Base-by-base conservation (phyloP, 2,329 filamentous ascomycete genomes). In the Aspergillus ochraceus region DNA sequence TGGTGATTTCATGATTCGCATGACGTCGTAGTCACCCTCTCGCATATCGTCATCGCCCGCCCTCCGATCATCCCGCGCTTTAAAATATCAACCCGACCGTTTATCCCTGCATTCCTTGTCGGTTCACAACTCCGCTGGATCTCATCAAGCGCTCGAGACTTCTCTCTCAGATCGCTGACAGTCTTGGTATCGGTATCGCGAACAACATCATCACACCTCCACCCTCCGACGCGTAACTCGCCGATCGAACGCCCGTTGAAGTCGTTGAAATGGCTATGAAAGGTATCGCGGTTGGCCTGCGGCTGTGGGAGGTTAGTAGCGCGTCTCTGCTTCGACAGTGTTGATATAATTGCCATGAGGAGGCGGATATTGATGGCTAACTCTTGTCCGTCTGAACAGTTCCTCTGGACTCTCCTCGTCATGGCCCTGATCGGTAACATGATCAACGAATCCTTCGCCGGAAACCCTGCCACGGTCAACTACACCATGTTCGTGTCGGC, bases 381-480 rank as follows among this genome's bases (percentile, higher is more conserved):
- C 54, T 52, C 22, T 11, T n/a, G 17, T 49, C 11, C 4, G 8
- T 46, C 14, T 2, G 4, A 14, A 19, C 42, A 88, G 85, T 84
- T 88, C 74, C 53, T 87, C 68, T 87, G 81, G 76, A 79, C 84
- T 36, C 71, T 88, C 58, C 79, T 89, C 68, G 74, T 88, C 69
- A 84, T 88, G 78, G 80, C 84, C 12, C 78, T 89, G 50, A 72
- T 86, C 66, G 86, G 85, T 66, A 86, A 88, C 79, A 86, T 87
- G 78, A 86, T 88, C 70, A 78, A 80, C 54, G 76, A 80, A 45
- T 75, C 81, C 4, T 77, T 76, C 59, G 68, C 76, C 55, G 83
- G 85, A 29, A 84, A 86, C 67, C 82, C 85, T 2, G 78, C 82
- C 22, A 80, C 86, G 54, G 78, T 89, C 76, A 84, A 84, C 72